Evolutionary conservation across 805 yeast species (phyloP).

Genomic region (Tetrapisispora fleetii): DNA sequence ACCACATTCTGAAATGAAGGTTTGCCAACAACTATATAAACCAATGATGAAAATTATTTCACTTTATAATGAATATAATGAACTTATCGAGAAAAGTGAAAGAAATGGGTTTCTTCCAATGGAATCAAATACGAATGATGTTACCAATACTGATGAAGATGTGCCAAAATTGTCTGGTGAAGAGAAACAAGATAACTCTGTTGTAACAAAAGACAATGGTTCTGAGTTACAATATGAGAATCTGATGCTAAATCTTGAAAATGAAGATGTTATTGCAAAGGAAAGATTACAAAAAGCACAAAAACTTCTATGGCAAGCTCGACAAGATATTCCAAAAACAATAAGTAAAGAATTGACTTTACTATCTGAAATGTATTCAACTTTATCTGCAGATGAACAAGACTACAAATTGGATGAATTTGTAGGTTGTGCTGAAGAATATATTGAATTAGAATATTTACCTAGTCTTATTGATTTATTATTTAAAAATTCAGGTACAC

Average conservation of each 20-base stretch:
- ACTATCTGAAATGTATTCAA: constrained; percentile 29
- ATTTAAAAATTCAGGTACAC: constrained; percentile 24
- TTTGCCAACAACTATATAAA: constrained; percentile 29
- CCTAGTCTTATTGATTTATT: constrained; percentile 27
- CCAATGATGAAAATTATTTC: constrained; percentile 32
- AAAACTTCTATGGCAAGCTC: constrained; percentile 26
- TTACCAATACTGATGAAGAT: background rate
- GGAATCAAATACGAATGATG: background rate
- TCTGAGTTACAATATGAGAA: background rate
- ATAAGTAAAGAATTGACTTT: constrained; percentile 28
- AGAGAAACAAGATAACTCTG: background rate
- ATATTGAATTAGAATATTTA: constrained; percentile 27
- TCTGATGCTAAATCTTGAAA: background rate
- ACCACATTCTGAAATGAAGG: constrained; percentile 30
- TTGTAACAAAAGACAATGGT: background rate
- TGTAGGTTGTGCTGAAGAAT: constrained; percentile 31
- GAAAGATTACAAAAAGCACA: constrained; percentile 27
- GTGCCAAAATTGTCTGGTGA: background rate
- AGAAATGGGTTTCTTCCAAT: constrained; percentile 25
- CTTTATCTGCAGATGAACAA: constrained; percentile 30
- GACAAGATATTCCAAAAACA: constrained; percentile 29
- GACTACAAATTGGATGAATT: constrained; percentile 30
- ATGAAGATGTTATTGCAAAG: constrained; percentile 13
- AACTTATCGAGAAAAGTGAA: constrained; percentile 28
- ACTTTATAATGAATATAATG: constrained; percentile 28